phyloP scores from a whole-genome alignment of 1,284 basidiomycete genomes.

The Tetrapyrgos nigripes region DNA sequence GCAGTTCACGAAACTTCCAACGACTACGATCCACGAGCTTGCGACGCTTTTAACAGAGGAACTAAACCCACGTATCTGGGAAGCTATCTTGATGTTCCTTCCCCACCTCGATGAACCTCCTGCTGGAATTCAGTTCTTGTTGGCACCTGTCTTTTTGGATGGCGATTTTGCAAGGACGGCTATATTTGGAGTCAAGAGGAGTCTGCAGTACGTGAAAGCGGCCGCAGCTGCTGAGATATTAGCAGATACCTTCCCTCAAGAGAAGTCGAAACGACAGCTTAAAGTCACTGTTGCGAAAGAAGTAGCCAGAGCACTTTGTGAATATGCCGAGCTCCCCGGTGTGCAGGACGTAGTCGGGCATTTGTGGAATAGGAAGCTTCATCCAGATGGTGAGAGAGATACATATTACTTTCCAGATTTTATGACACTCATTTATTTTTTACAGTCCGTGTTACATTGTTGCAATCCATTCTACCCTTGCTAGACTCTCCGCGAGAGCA shows the following conservation, averaged over 20 bases:
- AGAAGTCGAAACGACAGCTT: conserved; percentile 7
- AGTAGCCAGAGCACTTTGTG: conserved; percentile 17
- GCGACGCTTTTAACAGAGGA: conserved; percentile 18
- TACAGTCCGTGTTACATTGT: conserved; percentile 20
- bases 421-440: conserved; percentile 4
- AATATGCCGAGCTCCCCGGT: conserved; percentile 16
- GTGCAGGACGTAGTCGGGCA: conserved; percentile 15
- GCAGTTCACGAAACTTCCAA: conserved; percentile 21
- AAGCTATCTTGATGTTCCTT: conserved; percentile 26
- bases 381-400: conserved; percentile 21
- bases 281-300: conserved; percentile 22
- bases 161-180: conserved; percentile 22
- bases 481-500: conserved; percentile 18
- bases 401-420: not conserved
- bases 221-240: conserved; percentile 14
- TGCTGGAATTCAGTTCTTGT: conserved; percentile 22
- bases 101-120: conserved; percentile 23
- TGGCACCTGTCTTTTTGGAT: conserved; percentile 18
- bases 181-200: conserved; percentile 15
- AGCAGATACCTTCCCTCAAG: conserved; percentile 2
- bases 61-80: conserved; percentile 19
- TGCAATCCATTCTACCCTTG: conserved; percentile 20
- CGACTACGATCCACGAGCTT: conserved; percentile 23
- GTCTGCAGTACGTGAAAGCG: conserved; percentile 19
- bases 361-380: conserved; percentile 20